Conservation (phyloP, 768 basidiomycete species). For the Strobilomyces dryophilus region DNA sequence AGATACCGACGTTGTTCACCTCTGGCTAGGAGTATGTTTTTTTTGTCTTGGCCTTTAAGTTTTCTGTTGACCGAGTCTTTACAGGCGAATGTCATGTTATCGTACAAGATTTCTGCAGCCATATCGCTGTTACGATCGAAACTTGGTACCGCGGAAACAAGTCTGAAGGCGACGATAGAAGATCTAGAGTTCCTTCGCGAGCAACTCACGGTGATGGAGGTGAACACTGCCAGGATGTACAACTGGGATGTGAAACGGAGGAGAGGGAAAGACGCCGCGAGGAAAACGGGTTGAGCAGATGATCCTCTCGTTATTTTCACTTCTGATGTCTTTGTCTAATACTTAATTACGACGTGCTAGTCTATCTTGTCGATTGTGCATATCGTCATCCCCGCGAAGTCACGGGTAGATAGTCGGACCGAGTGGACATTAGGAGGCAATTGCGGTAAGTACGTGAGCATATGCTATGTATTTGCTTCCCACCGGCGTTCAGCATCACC, state of each 20-base stretch:
- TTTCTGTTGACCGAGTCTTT: neutral
- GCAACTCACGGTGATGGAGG: constrained; percentile 95
- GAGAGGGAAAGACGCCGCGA: constrained; percentile 43
- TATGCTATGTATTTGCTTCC: no score
- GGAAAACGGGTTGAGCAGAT: constrained; percentile 11
- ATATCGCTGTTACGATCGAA: constrained; percentile 71
- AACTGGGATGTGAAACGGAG: constrained; percentile 93
- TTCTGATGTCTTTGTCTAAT: neutral
- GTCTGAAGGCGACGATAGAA: constrained; percentile 66
- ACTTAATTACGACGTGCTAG: no score
- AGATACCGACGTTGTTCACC: constrained; percentile 82
- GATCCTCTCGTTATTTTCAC: neutral
- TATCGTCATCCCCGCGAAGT: no score
- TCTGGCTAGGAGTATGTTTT: constrained; percentile 90
- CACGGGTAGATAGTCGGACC: no score
- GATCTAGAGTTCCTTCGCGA: constrained; percentile 93
- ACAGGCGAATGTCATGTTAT: constrained; percentile 97
- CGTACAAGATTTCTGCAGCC: constrained; percentile 82
- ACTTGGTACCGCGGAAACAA: constrained; percentile 63
- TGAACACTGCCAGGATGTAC: constrained; percentile 91
- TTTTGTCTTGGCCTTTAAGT: neutral
- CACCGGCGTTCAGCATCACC: no score
- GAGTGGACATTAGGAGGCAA: no score
- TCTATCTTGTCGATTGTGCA: no score
- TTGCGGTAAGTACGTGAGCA: no score